Percentiles rank a stretch among this genome's conserved stretches.
Evolutionary conservation across 2,329 filamentous ascomycete genomes (phyloP).

Genomic region (Aspergillus costaricaensis): DNA sequence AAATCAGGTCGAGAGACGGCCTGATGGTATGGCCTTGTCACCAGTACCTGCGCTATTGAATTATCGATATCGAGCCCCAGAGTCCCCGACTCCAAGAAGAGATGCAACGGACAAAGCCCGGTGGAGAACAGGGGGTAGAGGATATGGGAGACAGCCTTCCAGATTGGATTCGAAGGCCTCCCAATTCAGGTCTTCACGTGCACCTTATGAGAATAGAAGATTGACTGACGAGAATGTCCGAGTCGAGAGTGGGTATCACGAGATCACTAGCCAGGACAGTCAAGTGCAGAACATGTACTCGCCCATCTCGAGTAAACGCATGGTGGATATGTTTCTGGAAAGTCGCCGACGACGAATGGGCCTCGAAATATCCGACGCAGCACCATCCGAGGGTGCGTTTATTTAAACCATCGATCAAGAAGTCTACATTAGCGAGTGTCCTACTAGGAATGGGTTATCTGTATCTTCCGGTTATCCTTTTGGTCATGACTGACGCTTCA

Average conservation of each 20-base stretch:
- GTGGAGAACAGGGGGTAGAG: conserved; percentile 24
- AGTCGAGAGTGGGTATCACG: conserved; percentile 19
- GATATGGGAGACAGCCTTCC: conserved; percentile 25
- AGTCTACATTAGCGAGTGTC: not conserved
- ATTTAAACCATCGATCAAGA: conserved; percentile 20
- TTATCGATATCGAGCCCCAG: conserved; percentile 24
- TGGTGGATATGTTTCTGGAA: conserved; percentile 42
- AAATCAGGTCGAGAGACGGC: conserved; percentile 2
- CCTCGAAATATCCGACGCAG: conserved; percentile 18
- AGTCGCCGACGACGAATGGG: conserved; percentile 33
- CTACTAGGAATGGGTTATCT: not conserved
- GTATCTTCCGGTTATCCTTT: not conserved
- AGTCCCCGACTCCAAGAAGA: conserved; percentile 36
- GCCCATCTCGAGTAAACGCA: conserved; percentile 37
- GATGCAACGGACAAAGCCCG: conserved; percentile 18
- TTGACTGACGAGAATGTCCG: conserved; percentile 35
- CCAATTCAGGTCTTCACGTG: conserved; percentile 33
- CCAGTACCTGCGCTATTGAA: conserved; percentile 28
- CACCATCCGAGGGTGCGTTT: conserved; percentile 27
- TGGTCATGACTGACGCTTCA: not conserved
- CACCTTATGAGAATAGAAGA: conserved; percentile 20
- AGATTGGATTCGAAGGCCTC: conserved; percentile 26
- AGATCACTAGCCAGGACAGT: conserved; percentile 21
- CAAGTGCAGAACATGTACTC: conserved; percentile 26
- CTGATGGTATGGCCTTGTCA: conserved; percentile 16